phyloP scores from a whole-genome alignment of 2,329 filamentous ascomycete genomes.

The Blastomyces parvus region DNA sequence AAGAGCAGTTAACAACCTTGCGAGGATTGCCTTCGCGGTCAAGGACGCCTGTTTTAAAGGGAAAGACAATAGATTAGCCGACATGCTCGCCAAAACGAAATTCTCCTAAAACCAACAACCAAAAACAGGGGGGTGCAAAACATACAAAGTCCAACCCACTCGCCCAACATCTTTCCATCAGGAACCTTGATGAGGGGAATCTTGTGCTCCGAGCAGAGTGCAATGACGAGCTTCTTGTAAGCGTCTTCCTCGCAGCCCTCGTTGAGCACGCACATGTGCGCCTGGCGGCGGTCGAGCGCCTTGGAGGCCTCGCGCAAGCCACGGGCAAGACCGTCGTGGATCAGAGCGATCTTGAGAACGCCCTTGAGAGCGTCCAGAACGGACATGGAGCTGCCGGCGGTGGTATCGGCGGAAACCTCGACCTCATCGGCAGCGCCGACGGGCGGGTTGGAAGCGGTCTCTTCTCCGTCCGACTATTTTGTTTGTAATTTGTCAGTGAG shows the following conservation, averaged over 20 bases:
- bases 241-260: slow-evolving; percentile 99
- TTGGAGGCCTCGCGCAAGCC: slow-evolving; percentile 98
- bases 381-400: slow-evolving; percentile 74
- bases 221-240: slow-evolving; percentile 99
- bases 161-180: slow-evolving; percentile 98
- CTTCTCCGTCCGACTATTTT: slow-evolving; percentile 95
- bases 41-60: slow-evolving; percentile 63
- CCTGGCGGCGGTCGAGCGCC: slow-evolving; percentile 95
- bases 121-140: slow-evolving; percentile 28
- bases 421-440: slow-evolving; percentile 71
- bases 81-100: slow-evolving; percentile 12
- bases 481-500: neutral
- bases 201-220: slow-evolving; percentile 98
- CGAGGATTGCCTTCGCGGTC: slow-evolving; percentile 98
- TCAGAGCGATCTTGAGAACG: slow-evolving; percentile 94
- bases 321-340: slow-evolving; percentile 98
- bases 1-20: slow-evolving; percentile 99
- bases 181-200: slow-evolving; percentile 99
- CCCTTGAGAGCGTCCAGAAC: slow-evolving; percentile 98
- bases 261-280: slow-evolving; percentile 99
- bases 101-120: slow-evolving; percentile 3
- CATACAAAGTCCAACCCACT: slow-evolving; percentile 99
- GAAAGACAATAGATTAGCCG: slow-evolving; percentile 10
- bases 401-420: slow-evolving; percentile 85
- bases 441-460: slow-evolving; percentile 66